A percentile compares a stretch with the other conserved stretches of the same genome.
Conservation (phyloP, 2,329 filamentous ascomycete genomes). For the Ceratocystis albifundus region DNA sequence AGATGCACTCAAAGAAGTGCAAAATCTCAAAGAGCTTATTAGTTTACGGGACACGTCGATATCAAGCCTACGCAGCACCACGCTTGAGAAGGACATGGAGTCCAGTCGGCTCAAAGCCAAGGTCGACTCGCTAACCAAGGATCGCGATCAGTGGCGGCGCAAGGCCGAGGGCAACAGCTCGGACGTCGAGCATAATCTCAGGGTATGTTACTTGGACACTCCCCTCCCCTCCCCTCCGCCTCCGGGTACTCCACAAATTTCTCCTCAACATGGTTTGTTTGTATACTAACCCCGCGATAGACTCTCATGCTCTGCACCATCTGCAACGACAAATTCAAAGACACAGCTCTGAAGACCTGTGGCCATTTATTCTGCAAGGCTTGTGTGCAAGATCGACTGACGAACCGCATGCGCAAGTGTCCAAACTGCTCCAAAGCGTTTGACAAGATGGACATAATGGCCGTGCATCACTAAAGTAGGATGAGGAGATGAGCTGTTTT, state of each 20-base stretch:
- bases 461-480: constrained; percentile 40
- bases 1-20: constrained; percentile 60
- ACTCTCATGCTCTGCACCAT: constrained; percentile 62
- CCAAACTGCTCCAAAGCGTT: constrained; percentile 89
- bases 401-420: constrained; percentile 86
- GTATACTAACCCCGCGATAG: constrained; percentile 3
- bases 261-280: background rate
- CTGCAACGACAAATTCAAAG: constrained; percentile 86
- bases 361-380: constrained; percentile 88
- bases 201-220: constrained; percentile 52
- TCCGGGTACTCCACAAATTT: background rate
- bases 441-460: constrained; percentile 81
- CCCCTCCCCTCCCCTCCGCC: no score
- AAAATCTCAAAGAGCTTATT: constrained; percentile 62
- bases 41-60: constrained; percentile 60
- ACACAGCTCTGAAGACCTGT: constrained; percentile 84
- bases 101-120: constrained; percentile 68
- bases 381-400: constrained; percentile 81
- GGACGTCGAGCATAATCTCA: constrained; percentile 71
- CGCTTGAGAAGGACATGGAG: constrained; percentile 57
- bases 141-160: constrained; percentile 72
- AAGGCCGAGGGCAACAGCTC: constrained; percentile 72
- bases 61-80: constrained; percentile 42
- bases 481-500: no score
- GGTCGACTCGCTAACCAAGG: constrained; percentile 67